Evolutionary conservation across 1,284 basidiomycete species (phyloP).

Genomic region (Chalciporus piperatoides): DNA sequence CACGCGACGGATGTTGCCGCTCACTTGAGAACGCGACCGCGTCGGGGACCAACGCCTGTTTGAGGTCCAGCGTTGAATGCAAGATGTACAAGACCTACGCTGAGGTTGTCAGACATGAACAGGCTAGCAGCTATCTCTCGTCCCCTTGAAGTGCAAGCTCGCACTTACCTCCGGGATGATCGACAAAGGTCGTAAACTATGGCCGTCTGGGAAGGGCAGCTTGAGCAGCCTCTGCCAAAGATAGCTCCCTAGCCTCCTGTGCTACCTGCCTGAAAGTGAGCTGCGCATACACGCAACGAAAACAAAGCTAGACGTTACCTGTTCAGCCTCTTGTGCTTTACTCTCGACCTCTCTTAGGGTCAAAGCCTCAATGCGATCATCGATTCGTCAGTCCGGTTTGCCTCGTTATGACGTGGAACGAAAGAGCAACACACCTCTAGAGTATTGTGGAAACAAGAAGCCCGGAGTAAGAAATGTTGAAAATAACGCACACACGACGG

Average conservation of each 20-base stretch:
- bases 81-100: neutral
- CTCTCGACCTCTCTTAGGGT: slow-evolving; percentile 24
- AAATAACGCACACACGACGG: neutral
- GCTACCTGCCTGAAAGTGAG: slow-evolving; percentile 16
- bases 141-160: neutral
- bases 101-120: neutral
- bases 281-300: neutral
- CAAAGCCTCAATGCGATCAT: slow-evolving; percentile 20
- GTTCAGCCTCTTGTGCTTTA: slow-evolving; percentile 15
- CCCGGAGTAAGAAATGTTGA: neutral
- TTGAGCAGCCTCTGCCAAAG: slow-evolving; percentile 34
- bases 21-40: neutral
- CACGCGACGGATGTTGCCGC: neutral
- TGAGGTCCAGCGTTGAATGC: neutral
- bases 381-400: neutral
- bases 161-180: slow-evolving; percentile 6
- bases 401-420: neutral
- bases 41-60: neutral
- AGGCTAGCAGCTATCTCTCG: neutral
- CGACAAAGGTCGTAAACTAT: neutral
- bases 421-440: slow-evolving; percentile 20
- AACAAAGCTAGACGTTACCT: slow-evolving; percentile 9
- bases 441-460: neutral
- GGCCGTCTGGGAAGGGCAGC: slow-evolving; percentile 17
- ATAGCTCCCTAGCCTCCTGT: slow-evolving; percentile 29